phyloP scores from a whole-genome alignment of 2,329 filamentous ascomycete species.

The Fonsecaea multimorphosa region DNA sequence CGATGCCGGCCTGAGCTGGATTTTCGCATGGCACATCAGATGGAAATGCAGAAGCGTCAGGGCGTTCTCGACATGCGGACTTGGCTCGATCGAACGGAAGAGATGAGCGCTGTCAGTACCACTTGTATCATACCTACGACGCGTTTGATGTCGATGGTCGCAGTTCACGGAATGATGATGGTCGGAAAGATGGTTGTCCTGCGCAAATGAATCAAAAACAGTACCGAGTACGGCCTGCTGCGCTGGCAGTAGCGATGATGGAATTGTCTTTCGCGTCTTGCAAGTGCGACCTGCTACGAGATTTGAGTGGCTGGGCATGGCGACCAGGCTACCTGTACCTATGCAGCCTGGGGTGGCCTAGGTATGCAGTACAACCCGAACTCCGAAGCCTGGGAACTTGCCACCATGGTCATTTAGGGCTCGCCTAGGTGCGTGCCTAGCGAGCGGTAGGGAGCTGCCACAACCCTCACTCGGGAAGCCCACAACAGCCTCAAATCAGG shows the following conservation, averaged over 20 bases:
- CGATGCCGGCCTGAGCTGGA: constrained; percentile 37
- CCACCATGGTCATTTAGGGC: neutral
- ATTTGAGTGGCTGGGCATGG: constrained; percentile 32
- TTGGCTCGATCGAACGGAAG: constrained; percentile 8
- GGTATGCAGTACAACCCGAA: neutral
- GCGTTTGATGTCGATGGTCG: neutral
- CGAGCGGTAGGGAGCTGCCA: neutral
- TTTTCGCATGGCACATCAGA: constrained; percentile 33
- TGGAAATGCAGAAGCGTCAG: constrained; percentile 23
- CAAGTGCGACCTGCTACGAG: constrained; percentile 20
- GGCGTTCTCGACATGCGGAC: constrained; percentile 23
- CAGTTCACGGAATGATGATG: constrained; percentile 11
- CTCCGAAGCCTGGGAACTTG: neutral
- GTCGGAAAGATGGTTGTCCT: neutral
- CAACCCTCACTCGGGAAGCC: neutral
- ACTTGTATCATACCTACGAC: constrained; percentile 21
- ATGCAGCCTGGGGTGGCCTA: neutral
- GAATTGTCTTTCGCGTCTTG: constrained; percentile 26
- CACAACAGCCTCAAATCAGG: neutral
- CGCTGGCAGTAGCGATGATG: constrained; percentile 24
- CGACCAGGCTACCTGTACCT: neutral
- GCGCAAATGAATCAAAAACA: neutral
- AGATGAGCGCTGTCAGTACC: neutral
- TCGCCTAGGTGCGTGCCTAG: constrained; percentile 5
- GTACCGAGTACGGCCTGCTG: constrained; percentile 20